Evolutionary conservation across 23 red algal species (phyloP), one percentile per base, ranked within the genome.

Genomic region (Agarophyton chilense): DNA sequence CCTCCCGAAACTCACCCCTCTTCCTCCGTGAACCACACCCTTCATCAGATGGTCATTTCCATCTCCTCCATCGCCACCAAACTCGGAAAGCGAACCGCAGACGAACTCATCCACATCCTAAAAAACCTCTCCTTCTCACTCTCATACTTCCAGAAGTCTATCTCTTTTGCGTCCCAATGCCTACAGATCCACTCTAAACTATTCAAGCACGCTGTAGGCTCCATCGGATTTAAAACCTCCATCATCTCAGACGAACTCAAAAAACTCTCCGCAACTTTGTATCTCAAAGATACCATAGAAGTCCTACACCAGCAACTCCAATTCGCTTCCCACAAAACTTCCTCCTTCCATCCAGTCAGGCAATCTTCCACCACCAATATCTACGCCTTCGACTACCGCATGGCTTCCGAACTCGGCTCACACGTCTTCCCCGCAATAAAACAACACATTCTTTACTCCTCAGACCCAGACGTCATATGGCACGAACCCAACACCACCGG

Each of bases 61-160:
- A 70, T 70, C 10, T 70, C 34, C 19, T 70, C 34, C 34, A 70
- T 70, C 64, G 64, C 64, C 34, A 41, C 34, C 13, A 41, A 22
- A 40, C 34, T 70, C 35, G 64, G 33, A 14, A 40, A 70, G 34
- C 64, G 64, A 32, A 32, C 10, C 1, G 68, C 68, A 18, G 68
- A 74, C 38, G 68, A 74, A 39, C 68, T 74, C 41, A 74, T 74
- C 43, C 4, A 13, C 43, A 6, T 74, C 14, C 41, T 74, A 38
- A 74, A 74, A 2, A 9, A 74, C 14, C 33, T 33, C 43, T 7
- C 18, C 16, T 74, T 46, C 9, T 47, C 68, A 8, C 0, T 4
- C 0, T 46, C 68, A 10, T 13, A 10, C 9, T 46, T 74, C 68
- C 68, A 49, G 5, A 43, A 32, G 1, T 61, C 56, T 6, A 72